phyloP scores from a whole-genome alignment of 2,329 filamentous ascomycete species.

The Cadophora malorum region DNA sequence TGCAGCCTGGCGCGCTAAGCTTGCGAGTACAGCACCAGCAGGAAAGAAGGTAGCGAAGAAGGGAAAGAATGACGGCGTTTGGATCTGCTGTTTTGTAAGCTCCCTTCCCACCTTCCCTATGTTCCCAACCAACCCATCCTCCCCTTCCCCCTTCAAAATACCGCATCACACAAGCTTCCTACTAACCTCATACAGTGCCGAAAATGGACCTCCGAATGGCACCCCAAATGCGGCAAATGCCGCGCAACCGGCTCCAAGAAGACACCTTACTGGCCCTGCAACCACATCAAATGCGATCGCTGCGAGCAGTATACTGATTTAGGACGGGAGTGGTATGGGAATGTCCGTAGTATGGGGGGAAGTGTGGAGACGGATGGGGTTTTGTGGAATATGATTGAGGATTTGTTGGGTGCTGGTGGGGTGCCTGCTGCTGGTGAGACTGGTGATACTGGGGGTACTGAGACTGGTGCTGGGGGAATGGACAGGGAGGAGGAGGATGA shows the following conservation, averaged over 20 bases:
- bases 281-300: not conserved
- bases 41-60: not conserved
- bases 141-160: too few species aligned
- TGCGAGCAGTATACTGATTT: constrained; percentile 5
- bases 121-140: too few species aligned
- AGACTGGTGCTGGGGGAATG: not conserved
- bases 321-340: not conserved
- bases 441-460: too few species aligned
- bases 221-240: not conserved
- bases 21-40: not conserved
- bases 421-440: not conserved
- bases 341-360: not conserved
- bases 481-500: not conserved
- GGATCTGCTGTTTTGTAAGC: constrained; percentile 9
- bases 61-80: constrained; percentile 3
- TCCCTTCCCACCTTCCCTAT: too few species aligned
- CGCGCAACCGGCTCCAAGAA: not conserved
- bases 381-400: not conserved
- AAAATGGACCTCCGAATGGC: not conserved
- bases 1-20: not conserved
- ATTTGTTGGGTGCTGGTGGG: not conserved
- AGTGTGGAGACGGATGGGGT: too few species aligned
- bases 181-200: not conserved
- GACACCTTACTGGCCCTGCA: not conserved
- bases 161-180: too few species aligned